phyloP scores from a whole-genome alignment of 306 rosid genomes.

The Acacia confusa region DNA sequence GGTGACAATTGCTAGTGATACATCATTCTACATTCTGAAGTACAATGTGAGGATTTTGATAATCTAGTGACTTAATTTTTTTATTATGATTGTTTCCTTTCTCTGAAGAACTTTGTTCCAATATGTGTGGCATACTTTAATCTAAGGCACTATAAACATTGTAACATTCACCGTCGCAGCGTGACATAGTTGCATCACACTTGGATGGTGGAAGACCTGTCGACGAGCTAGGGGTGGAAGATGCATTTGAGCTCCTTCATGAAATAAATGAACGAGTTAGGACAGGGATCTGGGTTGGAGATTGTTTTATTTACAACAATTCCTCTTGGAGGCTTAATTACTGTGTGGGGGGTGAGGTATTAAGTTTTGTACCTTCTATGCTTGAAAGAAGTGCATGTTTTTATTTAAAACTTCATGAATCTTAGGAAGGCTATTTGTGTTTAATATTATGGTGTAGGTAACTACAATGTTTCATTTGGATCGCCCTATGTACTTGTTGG shows the following conservation, averaged over 20 bases:
- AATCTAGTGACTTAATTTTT: slow-evolving; percentile 12
- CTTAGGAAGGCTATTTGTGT: slow-evolving; percentile 30
- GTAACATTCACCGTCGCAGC: slow-evolving; percentile 58
- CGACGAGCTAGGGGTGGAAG: slow-evolving; percentile 97
- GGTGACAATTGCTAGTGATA: slow-evolving; percentile 83
- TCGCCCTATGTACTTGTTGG: slow-evolving; percentile 98
- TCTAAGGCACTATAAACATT: slow-evolving; percentile 19
- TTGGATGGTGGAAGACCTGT: slow-evolving; percentile 91
- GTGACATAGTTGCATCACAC: slow-evolving; percentile 80
- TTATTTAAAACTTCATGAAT: slow-evolving; percentile 18
- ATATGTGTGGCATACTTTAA: not conserved
- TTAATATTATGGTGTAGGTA: slow-evolving; percentile 57
- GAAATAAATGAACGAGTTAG: slow-evolving; percentile 96
- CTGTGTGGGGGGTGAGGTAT: slow-evolving; percentile 99
- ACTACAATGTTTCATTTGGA: slow-evolving; percentile 99
- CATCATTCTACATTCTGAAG: slow-evolving; percentile 94
- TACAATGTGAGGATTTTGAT: slow-evolving; percentile 74
- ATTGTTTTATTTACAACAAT: slow-evolving; percentile 97
- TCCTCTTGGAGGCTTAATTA: slow-evolving; percentile 98
- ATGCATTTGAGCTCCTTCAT: slow-evolving; percentile 97
- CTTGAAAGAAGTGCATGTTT: not conserved
- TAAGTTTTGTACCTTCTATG: slow-evolving; percentile 23
- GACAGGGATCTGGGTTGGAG: slow-evolving; percentile 99
- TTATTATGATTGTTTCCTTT: slow-evolving; percentile 6
- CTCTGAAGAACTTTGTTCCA: not conserved